Conservation (phyloP, 2,329 filamentous ascomycete genomes). For the Herpotrichia juniperi region DNA sequence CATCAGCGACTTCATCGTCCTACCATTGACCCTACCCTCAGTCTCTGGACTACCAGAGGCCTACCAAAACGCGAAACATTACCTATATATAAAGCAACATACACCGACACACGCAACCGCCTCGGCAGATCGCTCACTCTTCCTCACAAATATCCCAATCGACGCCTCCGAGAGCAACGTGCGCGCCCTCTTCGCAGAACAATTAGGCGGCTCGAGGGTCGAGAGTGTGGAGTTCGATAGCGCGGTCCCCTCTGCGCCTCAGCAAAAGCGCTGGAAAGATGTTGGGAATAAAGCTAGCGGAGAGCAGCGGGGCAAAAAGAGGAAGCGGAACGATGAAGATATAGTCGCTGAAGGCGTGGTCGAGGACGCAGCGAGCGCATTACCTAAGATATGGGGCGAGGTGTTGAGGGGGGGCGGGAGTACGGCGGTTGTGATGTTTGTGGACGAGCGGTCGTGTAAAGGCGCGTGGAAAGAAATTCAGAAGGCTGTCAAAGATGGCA, state of each 20-base stretch:
- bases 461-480: conserved; percentile 77
- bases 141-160: conserved; percentile 86
- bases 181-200: conserved; percentile 73
- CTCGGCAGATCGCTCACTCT: conserved; percentile 78
- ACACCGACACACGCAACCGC: conserved; percentile 69
- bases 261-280: conserved; percentile 53
- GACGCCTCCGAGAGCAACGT: conserved; percentile 82
- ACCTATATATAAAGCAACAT: conserved; percentile 86
- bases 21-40: conserved; percentile 67
- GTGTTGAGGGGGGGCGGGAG: conserved; percentile 74
- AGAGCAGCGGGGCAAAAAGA: conserved; percentile 57
- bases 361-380: conserved; percentile 63
- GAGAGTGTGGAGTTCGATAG: conserved; percentile 77
- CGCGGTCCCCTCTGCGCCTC: conserved; percentile 44
- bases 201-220: conserved; percentile 79
- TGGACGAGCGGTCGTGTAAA: conserved; percentile 80
- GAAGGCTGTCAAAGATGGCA: conserved; percentile 61
- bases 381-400: conserved; percentile 78
- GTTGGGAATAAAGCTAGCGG: conserved; percentile 26
- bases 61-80: conserved; percentile 67
- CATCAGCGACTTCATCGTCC: conserved; percentile 68
- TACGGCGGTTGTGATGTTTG: conserved; percentile 81
- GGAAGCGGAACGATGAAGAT: conserved; percentile 55
- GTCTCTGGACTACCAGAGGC: conserved; percentile 60
- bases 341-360: conserved; percentile 46